Evolutionary conservation across 805 yeast species (phyloP).

Genomic region (Ascoidea tarda): DNA sequence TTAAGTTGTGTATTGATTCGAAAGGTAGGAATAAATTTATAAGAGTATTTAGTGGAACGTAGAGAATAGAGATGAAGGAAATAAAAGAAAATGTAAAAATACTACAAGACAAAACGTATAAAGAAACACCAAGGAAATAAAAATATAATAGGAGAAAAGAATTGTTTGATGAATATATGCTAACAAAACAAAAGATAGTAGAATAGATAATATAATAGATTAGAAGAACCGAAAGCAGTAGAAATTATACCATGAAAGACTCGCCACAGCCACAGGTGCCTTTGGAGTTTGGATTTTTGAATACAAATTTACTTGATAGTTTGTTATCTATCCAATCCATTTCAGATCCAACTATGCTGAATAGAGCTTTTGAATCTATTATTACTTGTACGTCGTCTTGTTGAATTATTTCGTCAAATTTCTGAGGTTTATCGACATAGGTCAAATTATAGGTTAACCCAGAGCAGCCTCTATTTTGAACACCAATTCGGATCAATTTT

Average conservation of each 20-base stretch:
- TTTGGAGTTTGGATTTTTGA: slow-evolving; percentile 90
- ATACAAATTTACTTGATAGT: slow-evolving; percentile 76
- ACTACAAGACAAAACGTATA: too few species aligned
- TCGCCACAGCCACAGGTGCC: slow-evolving; percentile 99
- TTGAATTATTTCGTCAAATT: slow-evolving; percentile 77
- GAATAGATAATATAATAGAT: not conserved
- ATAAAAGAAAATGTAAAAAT: too few species aligned
- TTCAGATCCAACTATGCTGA: slow-evolving; percentile 90
- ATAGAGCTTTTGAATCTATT: slow-evolving; percentile 91
- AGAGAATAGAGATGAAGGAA: too few species aligned
- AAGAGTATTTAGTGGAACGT: too few species aligned
- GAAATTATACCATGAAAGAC: slow-evolving; percentile 79
- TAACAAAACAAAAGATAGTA: too few species aligned
- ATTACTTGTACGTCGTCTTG: slow-evolving; percentile 90
- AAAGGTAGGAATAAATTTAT: too few species aligned
- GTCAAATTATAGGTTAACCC: slow-evolving; percentile 87
- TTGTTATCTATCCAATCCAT: slow-evolving; percentile 99
- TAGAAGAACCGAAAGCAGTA: not conserved
- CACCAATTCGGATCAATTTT: slow-evolving; percentile 81
- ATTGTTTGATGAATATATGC: too few species aligned
- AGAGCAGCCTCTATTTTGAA: slow-evolving; percentile 93
- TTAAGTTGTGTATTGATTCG: too few species aligned
- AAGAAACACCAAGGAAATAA: too few species aligned
- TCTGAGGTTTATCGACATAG: slow-evolving; percentile 82
- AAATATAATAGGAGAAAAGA: too few species aligned